Evolutionary conservation across 768 basidiomycete genomes (phyloP), one percentile per base, ranked within the genome.

Genomic region (Xerocomellus chrysenteron): DNA sequence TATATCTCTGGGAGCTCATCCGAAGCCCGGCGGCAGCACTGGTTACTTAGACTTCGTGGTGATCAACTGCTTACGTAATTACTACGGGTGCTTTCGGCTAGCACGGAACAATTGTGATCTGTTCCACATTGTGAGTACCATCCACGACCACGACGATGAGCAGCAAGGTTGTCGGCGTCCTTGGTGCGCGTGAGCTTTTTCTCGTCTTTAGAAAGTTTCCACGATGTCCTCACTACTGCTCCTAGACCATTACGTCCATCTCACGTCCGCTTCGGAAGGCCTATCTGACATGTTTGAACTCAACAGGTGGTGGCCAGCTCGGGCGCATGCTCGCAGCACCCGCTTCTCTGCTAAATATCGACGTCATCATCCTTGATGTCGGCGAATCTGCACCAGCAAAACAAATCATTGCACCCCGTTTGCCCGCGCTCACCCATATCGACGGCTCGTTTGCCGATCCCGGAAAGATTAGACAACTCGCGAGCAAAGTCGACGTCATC

Each of bases 281-380:
- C 6, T 5, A 54, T 39, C 56, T 65, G 12, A 56, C 37, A 32
- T 28, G 10, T 36, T 48, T 50, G 19, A 33, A 32, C 19, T 33
- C 28, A 16, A 63, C 56, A 95, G 96, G 96, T 59, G 97, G 97
- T 37, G 95, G 96, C 59, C 96, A 98, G 74, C 84, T 99, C 26
- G 96, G 96, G 26, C 92, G 96, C 24, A 99, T 99, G 97, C 82
- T 99, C 14, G 91, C 88, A 5, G 87, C 87, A 33, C 86, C 95
- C 0, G 95, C 96, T 4, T 87, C 94, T 3, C 80, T 93, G 33
- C 81, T 98, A 48, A 91, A 94, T 66, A 79, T 97, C 64, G 82
- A 88, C 40, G 76, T 95, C 17, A 73, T 94, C 33, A 84, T 97
- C 60, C 87, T 99, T 36, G 97, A 97, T 67, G 82, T 84, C 11